Evolutionary conservation across 257 asterid species (phyloP), one percentile per base, ranked within the genome.

Genomic region (Solanum corneliomulleri): DNA sequence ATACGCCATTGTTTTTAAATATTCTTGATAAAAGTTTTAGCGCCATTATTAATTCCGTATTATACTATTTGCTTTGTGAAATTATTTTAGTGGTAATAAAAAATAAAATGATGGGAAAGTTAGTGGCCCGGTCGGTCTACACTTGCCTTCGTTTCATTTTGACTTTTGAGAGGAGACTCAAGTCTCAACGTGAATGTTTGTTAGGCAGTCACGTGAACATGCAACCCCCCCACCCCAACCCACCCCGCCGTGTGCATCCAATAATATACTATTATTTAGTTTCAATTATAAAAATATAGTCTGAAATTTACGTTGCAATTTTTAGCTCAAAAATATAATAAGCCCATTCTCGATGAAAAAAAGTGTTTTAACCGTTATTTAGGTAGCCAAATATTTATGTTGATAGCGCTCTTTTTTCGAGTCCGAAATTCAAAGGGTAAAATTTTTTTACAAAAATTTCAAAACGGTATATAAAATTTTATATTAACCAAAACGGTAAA

Each of bases 151-250:
- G 16, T 82, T 49, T 82, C 25, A 82, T 49, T 49, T 45, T 45
- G 69, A 82, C 42, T 49, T 81, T 27, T 81, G 71, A 80, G 41
- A 85, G 70, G 88, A 72, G 86, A 80, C 47, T 45, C 18, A 11
- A 37, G 42, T 33, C 91, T 86, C 90, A 74, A 90, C 90, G 91
- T 90, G 95, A 92, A 93, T 91, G 92, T 92, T 91, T 89, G 91
- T 89, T 89, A 70, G 47, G 66, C 88, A 88, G 92, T 91, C 95
- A 91, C 93, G 92, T 90, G 94, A 89, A 89, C 75, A 71, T 49
- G 15, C 60, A 2, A 6, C 68, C 27, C 25, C 25, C 5, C 2
- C 60, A 2, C 6, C 68, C 6, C 25, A 1, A 37, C 39, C 9
- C 4, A 5, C 66, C 25, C 25, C 25, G 11, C 12, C 27, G 25